phyloP scores from a whole-genome alignment of 257 asterid species.

The Ophiorrhiza pumila region DNA sequence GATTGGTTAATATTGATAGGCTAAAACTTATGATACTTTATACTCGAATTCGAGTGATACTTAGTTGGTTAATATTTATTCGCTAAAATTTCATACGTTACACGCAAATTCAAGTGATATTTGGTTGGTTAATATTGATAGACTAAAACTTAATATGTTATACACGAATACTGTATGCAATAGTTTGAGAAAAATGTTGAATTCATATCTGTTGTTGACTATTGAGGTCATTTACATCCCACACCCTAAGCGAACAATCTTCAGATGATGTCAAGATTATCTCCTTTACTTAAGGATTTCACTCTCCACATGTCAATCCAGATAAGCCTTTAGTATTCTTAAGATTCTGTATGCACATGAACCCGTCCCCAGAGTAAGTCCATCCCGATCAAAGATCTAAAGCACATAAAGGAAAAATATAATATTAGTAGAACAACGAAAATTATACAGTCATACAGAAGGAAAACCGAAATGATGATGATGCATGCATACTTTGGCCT shows the following conservation, averaged over 20 bases:
- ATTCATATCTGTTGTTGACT: conserved; percentile 83
- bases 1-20: too few species aligned
- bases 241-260: conserved; percentile 85
- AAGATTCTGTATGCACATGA: conserved; percentile 92
- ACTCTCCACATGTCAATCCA: conserved; percentile 89
- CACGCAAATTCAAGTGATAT: too few species aligned
- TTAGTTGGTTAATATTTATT: too few species aligned
- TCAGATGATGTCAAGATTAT: conserved; percentile 85
- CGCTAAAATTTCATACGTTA: too few species aligned
- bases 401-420: conserved; percentile 21
- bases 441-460: background rate
- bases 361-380: conserved; percentile 87
- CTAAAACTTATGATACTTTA: too few species aligned
- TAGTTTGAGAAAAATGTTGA: background rate
- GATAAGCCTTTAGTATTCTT: conserved; percentile 92
- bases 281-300: conserved; percentile 86
- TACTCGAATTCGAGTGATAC: too few species aligned
- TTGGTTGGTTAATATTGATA: too few species aligned
- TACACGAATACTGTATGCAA: background rate
- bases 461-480: background rate
- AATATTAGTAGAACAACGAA: conserved; percentile 16
- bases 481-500: conserved; percentile 64
- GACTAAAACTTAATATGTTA: too few species aligned
- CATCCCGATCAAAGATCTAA: conserved; percentile 95
- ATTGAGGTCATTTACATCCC: conserved; percentile 90